Conservation (phyloP, 345 rosid species). For the Acer negundo region DNA sequence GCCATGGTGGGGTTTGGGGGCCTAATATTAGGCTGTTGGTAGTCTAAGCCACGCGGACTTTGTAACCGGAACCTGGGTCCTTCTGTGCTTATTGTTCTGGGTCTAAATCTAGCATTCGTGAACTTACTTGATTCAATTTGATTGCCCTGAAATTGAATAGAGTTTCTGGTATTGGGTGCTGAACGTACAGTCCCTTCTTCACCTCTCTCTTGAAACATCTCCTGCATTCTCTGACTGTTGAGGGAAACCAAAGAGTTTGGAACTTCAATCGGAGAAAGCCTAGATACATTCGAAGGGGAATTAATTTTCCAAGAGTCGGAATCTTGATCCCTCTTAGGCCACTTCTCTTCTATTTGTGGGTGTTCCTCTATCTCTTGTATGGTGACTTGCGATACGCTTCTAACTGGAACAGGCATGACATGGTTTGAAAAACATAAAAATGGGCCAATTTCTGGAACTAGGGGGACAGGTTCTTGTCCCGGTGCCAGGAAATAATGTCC, state of each 20-base stretch:
- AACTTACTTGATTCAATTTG: constrained; percentile 6
- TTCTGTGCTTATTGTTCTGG: neutral
- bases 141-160: constrained; percentile 15
- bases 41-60: neutral
- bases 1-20: neutral
- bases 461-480: constrained; percentile 15
- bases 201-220: neutral
- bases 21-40: constrained; percentile 4
- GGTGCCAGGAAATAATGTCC: constrained; percentile 11
- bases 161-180: constrained; percentile 2
- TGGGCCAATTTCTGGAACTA: constrained; percentile 11
- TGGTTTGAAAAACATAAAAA: constrained; percentile 15
- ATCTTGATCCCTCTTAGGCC: constrained; percentile 16
- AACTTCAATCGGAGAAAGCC: neutral
- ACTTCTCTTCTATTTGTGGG: constrained; percentile 10
- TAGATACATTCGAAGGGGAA: constrained; percentile 14
- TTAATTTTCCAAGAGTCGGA: constrained; percentile 10
- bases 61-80: constrained; percentile 1
- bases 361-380: constrained; percentile 28
- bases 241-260: constrained; percentile 10
- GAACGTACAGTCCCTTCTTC: constrained; percentile 3
- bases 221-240: constrained; percentile 8
- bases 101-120: constrained; percentile 19
- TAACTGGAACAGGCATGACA: constrained; percentile 15
- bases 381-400: constrained; percentile 23